These are phyloP conservation scores for Colletotrichum simmondsii DNA, from an alignment of 2,329 filamentous ascomycete species.

Conservation along the genomic window DNA sequence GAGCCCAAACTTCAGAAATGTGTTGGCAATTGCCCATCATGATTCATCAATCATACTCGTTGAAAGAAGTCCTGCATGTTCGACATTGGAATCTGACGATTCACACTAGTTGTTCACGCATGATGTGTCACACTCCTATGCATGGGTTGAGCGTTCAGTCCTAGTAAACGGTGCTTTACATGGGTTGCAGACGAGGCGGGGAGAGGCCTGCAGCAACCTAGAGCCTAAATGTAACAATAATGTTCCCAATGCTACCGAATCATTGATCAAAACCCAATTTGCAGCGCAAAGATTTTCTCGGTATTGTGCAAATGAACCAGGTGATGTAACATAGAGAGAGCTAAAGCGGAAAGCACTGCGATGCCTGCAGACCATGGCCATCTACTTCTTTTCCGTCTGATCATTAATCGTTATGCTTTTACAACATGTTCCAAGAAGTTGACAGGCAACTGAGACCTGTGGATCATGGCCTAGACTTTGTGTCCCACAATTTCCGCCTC, in stretches of 20 bases:
- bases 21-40: not conserved
- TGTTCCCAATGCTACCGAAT: not conserved
- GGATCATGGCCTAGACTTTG: not conserved
- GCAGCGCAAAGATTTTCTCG: not conserved
- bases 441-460: not conserved
- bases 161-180: not conserved
- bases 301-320: not conserved
- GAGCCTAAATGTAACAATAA: not conserved
- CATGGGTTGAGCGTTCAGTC: not conserved
- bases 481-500: not conserved
- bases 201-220: not conserved
- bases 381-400: not conserved
- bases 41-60: not conserved
- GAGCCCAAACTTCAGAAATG: not conserved
- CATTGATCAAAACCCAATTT: not conserved
- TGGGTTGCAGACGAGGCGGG: not conserved
- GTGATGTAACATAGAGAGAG: not conserved
- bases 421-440: too few relatives aligned
- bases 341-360: not conserved
- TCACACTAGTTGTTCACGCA: not conserved
- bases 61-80: not conserved
- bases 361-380: not conserved
- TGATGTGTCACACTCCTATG: not conserved
- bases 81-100: not conserved
- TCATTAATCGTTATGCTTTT: not conserved